Conservation (phyloP, 1,284 basidiomycete species). For the Puccinia horiana region DNA sequence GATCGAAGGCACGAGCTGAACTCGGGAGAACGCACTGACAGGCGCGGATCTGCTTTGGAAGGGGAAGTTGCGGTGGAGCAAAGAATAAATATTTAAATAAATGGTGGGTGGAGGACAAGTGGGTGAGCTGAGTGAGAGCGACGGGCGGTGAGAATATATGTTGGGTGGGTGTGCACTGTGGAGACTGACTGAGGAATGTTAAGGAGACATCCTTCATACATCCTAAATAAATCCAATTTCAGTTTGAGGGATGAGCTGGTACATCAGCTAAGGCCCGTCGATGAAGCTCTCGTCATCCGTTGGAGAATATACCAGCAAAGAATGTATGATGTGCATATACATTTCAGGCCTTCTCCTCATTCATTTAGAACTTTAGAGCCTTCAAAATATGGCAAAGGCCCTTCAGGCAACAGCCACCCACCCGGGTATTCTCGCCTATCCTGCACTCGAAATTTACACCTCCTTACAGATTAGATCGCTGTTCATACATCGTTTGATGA, state of each 20-base stretch:
- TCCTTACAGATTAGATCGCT: neutral
- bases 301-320: neutral
- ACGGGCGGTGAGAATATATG: neutral
- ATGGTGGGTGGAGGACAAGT: neutral
- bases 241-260: too few species aligned
- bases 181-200: too few species aligned
- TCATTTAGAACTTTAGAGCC: neutral
- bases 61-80: neutral
- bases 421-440: slow-evolving; percentile 15
- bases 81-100: neutral
- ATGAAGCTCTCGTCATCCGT: neutral
- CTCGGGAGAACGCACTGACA: neutral
- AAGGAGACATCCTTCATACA: neutral
- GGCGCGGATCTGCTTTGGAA: slow-evolving; percentile 1
- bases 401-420: neutral
- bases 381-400: neutral
- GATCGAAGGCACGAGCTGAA: neutral
- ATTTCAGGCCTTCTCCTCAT: too few species aligned
- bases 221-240: neutral
- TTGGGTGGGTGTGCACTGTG: too few species aligned
- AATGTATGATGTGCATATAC: neutral
- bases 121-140: neutral
- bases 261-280: too few species aligned
- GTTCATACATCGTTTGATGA: neutral
- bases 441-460: neutral